Conservation (phyloP, 2,329 filamentous ascomycete species). For the Cladosporium sp. region DNA sequence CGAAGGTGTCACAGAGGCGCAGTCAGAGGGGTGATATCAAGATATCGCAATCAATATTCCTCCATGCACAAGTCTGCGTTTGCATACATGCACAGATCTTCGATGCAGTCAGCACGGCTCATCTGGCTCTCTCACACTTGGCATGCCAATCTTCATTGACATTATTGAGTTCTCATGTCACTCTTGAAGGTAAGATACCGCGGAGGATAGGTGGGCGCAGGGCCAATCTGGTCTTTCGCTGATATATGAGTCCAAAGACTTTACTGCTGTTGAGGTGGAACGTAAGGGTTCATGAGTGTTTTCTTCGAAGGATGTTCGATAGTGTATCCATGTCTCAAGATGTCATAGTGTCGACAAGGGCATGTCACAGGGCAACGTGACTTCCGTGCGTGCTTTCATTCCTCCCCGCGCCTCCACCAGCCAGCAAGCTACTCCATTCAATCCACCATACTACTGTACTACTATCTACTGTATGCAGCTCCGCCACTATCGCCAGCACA, state of each 20-base stretch:
- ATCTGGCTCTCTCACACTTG: background rate
- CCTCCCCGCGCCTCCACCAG: constrained; percentile 3
- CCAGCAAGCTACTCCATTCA: background rate
- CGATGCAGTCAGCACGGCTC: constrained; percentile 2
- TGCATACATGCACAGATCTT: background rate
- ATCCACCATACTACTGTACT: background rate
- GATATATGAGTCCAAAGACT: background rate
- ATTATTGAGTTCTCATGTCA: background rate
- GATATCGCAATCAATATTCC: background rate
- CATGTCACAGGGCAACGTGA: background rate
- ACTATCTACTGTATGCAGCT: background rate
- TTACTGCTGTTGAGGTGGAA: background rate
- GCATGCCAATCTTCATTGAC: background rate
- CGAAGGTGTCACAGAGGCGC: background rate
- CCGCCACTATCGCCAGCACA: background rate
- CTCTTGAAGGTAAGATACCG: background rate
- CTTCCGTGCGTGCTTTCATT: background rate
- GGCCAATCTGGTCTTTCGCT: background rate
- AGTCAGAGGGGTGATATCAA: background rate
- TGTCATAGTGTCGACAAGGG: background rate
- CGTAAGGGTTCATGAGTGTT: background rate
- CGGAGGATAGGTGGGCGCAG: background rate
- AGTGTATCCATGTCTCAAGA: background rate
- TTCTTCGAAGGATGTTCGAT: background rate
- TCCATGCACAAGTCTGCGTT: background rate